These are phyloP conservation scores for Triangularia setosa DNA, from an alignment of 2,329 filamentous ascomycete genomes.

Conservation along the genomic window DNA sequence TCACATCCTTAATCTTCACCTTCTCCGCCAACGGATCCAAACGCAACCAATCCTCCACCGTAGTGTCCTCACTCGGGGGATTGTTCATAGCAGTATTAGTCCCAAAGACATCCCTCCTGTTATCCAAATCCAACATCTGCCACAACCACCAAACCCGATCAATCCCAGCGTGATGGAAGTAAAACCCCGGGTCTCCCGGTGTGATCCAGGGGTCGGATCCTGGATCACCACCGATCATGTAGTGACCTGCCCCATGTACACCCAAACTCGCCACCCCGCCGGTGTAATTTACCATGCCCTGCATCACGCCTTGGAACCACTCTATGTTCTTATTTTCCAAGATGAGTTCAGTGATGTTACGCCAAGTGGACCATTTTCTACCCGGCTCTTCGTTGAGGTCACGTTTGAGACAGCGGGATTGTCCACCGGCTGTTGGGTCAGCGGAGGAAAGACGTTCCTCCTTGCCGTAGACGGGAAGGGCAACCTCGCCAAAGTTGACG, in stretches of 20 bases:
- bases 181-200: constrained; percentile 25
- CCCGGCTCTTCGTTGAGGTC: constrained; percentile 36
- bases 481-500: constrained; percentile 33
- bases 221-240: constrained; percentile 38
- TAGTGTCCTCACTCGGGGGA: constrained; percentile 40
- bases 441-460: constrained; percentile 22
- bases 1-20: constrained; percentile 34
- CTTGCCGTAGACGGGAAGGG: constrained; percentile 25
- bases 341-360: constrained; percentile 36
- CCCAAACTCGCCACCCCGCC: constrained; percentile 29
- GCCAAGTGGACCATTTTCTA: constrained; percentile 27
- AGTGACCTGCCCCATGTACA: constrained; percentile 31
- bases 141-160: constrained; percentile 26
- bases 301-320: constrained; percentile 42
- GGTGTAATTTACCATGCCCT: constrained; percentile 27
- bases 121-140: constrained; percentile 27
- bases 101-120: constrained; percentile 32
- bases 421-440: constrained; percentile 1
- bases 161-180: constrained; percentile 24
- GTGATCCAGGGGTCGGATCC: constrained; percentile 26
- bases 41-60: constrained; percentile 36
- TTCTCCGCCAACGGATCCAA: constrained; percentile 34
- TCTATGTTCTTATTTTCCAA: constrained; percentile 33
- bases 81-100: constrained; percentile 41
- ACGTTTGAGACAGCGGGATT: constrained; percentile 42